Percentiles rank a stretch among this genome's conserved stretches.
These are phyloP conservation scores for Fusarium solani-melongenae DNA, from an alignment of 2,329 filamentous ascomycete genomes.

Conservation along the genomic window DNA sequence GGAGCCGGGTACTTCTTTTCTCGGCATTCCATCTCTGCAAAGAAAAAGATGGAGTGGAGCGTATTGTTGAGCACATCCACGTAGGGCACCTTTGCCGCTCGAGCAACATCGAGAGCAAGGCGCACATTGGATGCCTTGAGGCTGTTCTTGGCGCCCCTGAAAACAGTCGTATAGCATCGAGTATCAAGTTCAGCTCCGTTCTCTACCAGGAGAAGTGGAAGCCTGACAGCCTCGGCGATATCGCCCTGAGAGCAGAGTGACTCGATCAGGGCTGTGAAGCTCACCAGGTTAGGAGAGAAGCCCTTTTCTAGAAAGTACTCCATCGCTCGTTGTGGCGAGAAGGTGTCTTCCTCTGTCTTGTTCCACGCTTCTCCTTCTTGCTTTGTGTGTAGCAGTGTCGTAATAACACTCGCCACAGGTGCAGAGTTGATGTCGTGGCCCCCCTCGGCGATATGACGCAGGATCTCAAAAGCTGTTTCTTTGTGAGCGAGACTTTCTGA, in stretches of 20 bases:
- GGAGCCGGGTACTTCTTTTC: conserved; percentile 45
- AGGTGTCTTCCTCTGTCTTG: conserved; percentile 33
- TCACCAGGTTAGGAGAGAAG: conserved; percentile 69
- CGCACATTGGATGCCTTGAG: conserved; percentile 64
- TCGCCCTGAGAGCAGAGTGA: conserved; percentile 71
- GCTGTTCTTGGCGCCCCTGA: conserved; percentile 74
- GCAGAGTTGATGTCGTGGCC: conserved; percentile 59
- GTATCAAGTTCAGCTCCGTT: conserved; percentile 69
- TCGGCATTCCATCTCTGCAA: conserved; percentile 54
- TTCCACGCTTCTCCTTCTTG: conserved; percentile 30
- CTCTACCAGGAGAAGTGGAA: conserved; percentile 49
- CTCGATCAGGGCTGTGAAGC: conserved; percentile 75
- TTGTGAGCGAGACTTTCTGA: conserved; percentile 55
- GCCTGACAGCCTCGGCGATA: conserved; percentile 49
- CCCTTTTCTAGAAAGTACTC: conserved; percentile 67
- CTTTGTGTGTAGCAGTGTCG: conserved; percentile 63
- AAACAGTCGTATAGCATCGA: conserved; percentile 75
- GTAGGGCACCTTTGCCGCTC: conserved; percentile 60
- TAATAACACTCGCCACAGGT: conserved; percentile 65
- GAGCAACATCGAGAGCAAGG: conserved; percentile 50
- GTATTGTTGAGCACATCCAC: conserved; percentile 50
- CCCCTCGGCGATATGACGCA: conserved; percentile 48
- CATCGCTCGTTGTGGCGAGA: conserved; percentile 47
- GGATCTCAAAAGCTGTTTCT: conserved; percentile 56
- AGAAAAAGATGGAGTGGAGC: conserved; percentile 62